phyloP scores from a whole-genome alignment of 108 stramenopile species.

The Cyclotella kingstonii region DNA sequence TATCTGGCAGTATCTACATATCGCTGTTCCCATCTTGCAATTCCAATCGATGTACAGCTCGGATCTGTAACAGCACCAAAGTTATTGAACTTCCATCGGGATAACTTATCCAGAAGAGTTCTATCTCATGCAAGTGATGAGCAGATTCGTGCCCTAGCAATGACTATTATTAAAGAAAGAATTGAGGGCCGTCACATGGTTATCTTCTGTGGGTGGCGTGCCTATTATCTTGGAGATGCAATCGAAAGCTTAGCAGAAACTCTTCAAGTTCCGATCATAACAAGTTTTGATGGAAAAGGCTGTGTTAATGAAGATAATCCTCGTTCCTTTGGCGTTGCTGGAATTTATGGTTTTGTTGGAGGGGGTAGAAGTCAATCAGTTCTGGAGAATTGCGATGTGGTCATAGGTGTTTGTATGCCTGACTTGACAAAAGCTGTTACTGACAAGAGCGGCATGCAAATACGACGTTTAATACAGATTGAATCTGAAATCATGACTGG shows the following conservation, averaged over 20 bases:
- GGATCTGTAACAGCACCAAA: slow-evolving; percentile 13
- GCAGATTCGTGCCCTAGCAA: slow-evolving; percentile 12
- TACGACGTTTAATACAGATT: slow-evolving; percentile 26
- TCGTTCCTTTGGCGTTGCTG: slow-evolving; percentile 44
- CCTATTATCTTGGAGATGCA: slow-evolving; percentile 4
- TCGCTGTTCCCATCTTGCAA: slow-evolving; percentile 50
- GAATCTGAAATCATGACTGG: slow-evolving; percentile 13
- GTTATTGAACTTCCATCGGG: slow-evolving; percentile 26
- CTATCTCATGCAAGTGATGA: slow-evolving; percentile 4
- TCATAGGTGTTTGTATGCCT: slow-evolving; percentile 39
- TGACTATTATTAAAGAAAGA: slow-evolving; percentile 24
- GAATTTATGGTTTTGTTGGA: slow-evolving; percentile 55
- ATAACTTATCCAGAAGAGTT: slow-evolving; percentile 20
- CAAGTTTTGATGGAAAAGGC: slow-evolving; percentile 49
- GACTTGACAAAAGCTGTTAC: slow-evolving; percentile 41
- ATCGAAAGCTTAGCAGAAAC: slow-evolving; percentile 33
- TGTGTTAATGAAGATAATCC: slow-evolving; percentile 38
- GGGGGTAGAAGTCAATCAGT: slow-evolving; percentile 19
- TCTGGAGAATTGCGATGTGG: slow-evolving; percentile 29
- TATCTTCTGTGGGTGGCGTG: slow-evolving; percentile 30
- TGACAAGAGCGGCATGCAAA: slow-evolving; percentile 43
- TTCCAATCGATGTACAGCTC: slow-evolving; percentile 47
- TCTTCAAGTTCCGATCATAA: slow-evolving; percentile 40
- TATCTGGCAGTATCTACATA: slow-evolving; percentile 26
- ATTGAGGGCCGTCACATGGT: slow-evolving; percentile 10